These are phyloP conservation scores for Guadua angustifolia DNA, from an alignment of 176 grass and related monocot genomes.

Conservation along the genomic window DNA sequence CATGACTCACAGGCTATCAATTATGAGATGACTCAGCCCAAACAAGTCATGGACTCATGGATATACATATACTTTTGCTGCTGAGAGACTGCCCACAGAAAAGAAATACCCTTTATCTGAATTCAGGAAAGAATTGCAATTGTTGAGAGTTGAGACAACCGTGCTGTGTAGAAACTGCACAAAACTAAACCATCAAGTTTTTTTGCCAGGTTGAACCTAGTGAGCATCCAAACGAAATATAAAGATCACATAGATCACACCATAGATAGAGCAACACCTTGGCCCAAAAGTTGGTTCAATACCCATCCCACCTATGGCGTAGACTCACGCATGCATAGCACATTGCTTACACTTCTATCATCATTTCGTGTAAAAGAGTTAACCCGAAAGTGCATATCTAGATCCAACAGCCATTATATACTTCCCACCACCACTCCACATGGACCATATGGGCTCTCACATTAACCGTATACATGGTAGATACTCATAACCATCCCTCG, in stretches of 20 bases:
- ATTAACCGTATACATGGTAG: too few relatives aligned
- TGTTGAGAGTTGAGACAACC: background rate
- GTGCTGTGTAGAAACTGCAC: background rate
- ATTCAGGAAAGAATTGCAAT: slow-evolving; percentile 1
- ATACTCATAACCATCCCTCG: too few relatives aligned
- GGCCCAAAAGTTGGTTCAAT: too few relatives aligned
- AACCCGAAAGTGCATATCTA: too few relatives aligned
- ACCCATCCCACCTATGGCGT: too few relatives aligned
- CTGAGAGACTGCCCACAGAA: background rate
- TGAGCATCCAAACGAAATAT: background rate
- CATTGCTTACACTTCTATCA: too few relatives aligned
- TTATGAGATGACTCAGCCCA: background rate
- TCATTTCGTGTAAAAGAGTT: too few relatives aligned
- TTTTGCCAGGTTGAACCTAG: background rate
- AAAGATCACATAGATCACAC: slow-evolving; percentile 7
- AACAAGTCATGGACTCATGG: background rate
- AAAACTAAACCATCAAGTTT: slow-evolving; percentile 3
- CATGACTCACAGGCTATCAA: background rate
- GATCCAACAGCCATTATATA: too few relatives aligned
- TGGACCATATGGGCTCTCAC: too few relatives aligned
- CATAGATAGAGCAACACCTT: background rate
- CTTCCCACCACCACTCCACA: too few relatives aligned
- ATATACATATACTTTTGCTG: background rate
- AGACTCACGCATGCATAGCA: too few relatives aligned
- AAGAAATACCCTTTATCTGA: background rate